Base-by-base conservation (phyloP, 768 basidiomycete species). In the Mycena filopes region DNA sequence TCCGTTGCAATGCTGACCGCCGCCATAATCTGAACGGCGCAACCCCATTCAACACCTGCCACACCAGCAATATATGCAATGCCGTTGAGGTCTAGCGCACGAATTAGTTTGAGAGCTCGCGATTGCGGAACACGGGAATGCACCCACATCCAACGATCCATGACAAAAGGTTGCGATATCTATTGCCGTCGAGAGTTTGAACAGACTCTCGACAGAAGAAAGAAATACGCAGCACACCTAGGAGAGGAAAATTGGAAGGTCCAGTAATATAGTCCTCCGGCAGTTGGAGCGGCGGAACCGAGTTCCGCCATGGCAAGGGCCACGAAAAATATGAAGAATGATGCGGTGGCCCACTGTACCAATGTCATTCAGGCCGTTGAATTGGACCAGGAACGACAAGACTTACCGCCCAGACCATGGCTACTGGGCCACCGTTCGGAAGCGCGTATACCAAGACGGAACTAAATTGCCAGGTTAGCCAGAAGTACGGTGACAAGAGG, bases 201-300 rank as follows among this genome's bases (percentile, higher is more conserved):
- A 40, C 23, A n/a, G 9, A n/a, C n/a, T n/a, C n/a, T n/a, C n/a
- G n/a, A n/a, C n/a, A n/a, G n/a, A n/a, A n/a, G n/a, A n/a, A n/a
- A n/a, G n/a, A n/a, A 21, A 20, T 31, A 26, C 20, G 23, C 48
- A 25, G 21, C n/a, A 78, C 89, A 62, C 74, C 89, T 88, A 86
- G 50, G 25, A 92, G 75, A 71, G 93, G 93, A 43, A 94, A n/a
- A 86, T 90, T 16, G 93, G 80, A 66, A 89, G 89, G 70, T 91
- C 92, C 23, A 91, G 73, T 2, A 88, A 62, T 60, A 61, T 47
- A 70, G 28, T 7, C 84, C 84, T 45, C 84, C 83, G 11, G 84
- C 82, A 2, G 85, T 86, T 5, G 85, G 85, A 21, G 82, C 82
- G 11, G 84, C 82, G 9, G 82, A 84, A 9, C 78, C 84, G 1